Evolutionary conservation across 2,329 filamentous ascomycete genomes (phyloP).

Genomic region (Ophiostoma himal-ulmi): DNA sequence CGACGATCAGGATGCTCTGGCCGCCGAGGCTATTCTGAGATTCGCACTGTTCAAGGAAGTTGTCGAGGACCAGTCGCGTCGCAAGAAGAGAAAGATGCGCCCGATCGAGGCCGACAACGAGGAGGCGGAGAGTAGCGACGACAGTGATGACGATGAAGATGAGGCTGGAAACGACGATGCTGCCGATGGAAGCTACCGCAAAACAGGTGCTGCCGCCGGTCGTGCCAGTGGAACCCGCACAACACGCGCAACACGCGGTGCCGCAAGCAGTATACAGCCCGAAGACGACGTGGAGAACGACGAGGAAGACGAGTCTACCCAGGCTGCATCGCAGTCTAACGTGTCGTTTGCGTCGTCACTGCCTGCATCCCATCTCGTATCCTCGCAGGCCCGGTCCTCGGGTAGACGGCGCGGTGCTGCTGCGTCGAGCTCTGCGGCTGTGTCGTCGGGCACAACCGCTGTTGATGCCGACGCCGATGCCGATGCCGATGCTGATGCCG

Average conservation of each 20-base stretch:
- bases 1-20: constrained; percentile 79
- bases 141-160: constrained; percentile 33
- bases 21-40: constrained; percentile 82
- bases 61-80: constrained; percentile 68
- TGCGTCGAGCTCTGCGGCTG: constrained; percentile 30
- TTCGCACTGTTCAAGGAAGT: constrained; percentile 98
- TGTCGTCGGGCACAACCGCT: constrained; percentile 13
- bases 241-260: constrained; percentile 30
- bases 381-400: background rate
- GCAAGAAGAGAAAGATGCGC: constrained; percentile 70
- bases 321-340: constrained; percentile 46
- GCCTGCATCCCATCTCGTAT: constrained; percentile 63
- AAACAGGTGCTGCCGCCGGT: constrained; percentile 34
- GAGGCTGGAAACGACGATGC: constrained; percentile 25
- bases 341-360: constrained; percentile 74
- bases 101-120: constrained; percentile 45
- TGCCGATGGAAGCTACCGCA: constrained; percentile 51
- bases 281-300: constrained; percentile 39
- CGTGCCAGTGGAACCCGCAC: constrained; percentile 30
- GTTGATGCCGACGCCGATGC: constrained; percentile 30
- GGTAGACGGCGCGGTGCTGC: constrained; percentile 31
- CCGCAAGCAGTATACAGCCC: constrained; percentile 29
- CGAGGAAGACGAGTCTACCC: constrained; percentile 46
- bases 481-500: constrained; percentile 40
- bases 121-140: constrained; percentile 56